These are phyloP conservation scores for Rhizopogon sp. DNA, from an alignment of 768 basidiomycete species.

Conservation along the genomic window DNA sequence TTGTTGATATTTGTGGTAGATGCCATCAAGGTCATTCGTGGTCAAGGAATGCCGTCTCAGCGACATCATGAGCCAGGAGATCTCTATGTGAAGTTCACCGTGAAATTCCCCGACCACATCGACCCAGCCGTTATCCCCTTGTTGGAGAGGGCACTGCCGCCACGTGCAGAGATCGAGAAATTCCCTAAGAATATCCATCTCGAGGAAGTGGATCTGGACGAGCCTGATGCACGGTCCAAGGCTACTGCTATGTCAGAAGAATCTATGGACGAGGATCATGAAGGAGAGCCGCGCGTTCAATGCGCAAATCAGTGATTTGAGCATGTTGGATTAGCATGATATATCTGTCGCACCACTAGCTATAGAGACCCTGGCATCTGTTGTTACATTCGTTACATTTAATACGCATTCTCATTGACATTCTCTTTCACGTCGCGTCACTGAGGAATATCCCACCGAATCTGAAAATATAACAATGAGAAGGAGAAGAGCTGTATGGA, in stretches of 20 bases:
- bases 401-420: slow-evolving; percentile 15
- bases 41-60: slow-evolving; percentile 98
- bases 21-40: slow-evolving; percentile 83
- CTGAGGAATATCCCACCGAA: slow-evolving; percentile 22
- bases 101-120: slow-evolving; percentile 86
- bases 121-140: slow-evolving; percentile 58
- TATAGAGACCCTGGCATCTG: slow-evolving; percentile 24
- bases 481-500: background rate
- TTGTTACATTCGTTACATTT: slow-evolving; percentile 27
- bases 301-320: slow-evolving; percentile 79
- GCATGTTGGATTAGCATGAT: slow-evolving; percentile 2
- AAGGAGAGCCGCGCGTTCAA: slow-evolving; percentile 87
- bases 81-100: slow-evolving; percentile 79
- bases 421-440: slow-evolving; percentile 4
- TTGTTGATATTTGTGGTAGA: slow-evolving; percentile 38
- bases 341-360: slow-evolving; percentile 7
- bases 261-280: slow-evolving; percentile 89
- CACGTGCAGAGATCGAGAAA: slow-evolving; percentile 61
- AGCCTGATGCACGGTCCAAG: slow-evolving; percentile 60
- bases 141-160: slow-evolving; percentile 83
- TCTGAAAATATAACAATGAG: slow-evolving; percentile 8
- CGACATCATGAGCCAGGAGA: slow-evolving; percentile 97
- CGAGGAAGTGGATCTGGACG: slow-evolving; percentile 83
- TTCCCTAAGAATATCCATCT: slow-evolving; percentile 62
- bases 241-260: slow-evolving; percentile 56